Percentiles rank a stretch among this genome's conserved stretches.
Conservation (phyloP, 306 rosid genomes). For the Bauhinia variegata region DNA sequence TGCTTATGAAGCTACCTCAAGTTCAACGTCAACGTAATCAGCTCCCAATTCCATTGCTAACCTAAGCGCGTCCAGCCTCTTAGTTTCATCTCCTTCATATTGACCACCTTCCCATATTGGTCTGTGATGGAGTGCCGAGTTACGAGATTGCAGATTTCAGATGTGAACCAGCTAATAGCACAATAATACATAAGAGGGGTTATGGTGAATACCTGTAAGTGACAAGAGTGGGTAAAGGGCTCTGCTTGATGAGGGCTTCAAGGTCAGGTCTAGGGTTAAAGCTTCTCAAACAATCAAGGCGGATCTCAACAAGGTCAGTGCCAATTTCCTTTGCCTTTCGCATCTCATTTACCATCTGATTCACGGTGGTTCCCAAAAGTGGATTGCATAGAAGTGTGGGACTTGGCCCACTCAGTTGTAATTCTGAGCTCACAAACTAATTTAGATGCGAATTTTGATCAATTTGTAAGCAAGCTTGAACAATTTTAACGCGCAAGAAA, state of each 20-base stretch:
- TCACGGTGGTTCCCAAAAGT: conserved; percentile 40
- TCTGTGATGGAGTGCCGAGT: conserved; percentile 20
- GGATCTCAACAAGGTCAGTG: conserved; percentile 49
- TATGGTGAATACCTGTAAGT: conserved; percentile 43
- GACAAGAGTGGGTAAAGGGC: conserved; percentile 54
- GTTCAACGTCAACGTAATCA: conserved; percentile 50
- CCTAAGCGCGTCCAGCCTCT: conserved; percentile 48
- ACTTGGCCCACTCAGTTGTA: conserved; percentile 26
- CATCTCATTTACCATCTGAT: conserved; percentile 52
- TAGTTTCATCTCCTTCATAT: conserved; percentile 52
- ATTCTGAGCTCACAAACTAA: conserved; percentile 33
- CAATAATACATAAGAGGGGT: too few relatives aligned
- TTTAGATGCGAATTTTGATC: background rate
- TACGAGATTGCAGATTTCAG: background rate
- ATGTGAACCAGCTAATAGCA: too few relatives aligned
- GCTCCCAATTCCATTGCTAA: conserved; percentile 54
- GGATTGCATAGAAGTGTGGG: conserved; percentile 51
- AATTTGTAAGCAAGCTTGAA: background rate
- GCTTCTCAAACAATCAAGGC: conserved; percentile 49
- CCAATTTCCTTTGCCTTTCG: conserved; percentile 52
- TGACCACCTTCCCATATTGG: conserved; percentile 55
- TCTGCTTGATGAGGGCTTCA: conserved; percentile 39
- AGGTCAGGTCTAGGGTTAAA: conserved; percentile 43
- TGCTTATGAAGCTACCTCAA: conserved; percentile 34
- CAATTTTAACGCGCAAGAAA: background rate